Percentiles rank a stretch among this genome's conserved stretches.
phyloP scores from a whole-genome alignment of 176 grass and related monocot species.

The Aegilops bicornis region DNA sequence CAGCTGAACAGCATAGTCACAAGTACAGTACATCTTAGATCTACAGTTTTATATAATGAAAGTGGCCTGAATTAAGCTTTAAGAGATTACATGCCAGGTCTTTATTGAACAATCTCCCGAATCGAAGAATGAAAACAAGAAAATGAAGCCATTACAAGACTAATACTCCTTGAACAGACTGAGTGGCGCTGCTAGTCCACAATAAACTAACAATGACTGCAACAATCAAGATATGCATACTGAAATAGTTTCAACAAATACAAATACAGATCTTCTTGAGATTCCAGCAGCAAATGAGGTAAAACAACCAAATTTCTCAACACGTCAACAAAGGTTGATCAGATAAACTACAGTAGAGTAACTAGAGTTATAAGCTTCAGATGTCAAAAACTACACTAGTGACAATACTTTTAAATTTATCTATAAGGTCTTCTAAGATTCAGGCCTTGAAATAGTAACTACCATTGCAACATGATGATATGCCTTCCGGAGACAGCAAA shows the following conservation, averaged over 20 bases:
- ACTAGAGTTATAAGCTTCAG: neutral
- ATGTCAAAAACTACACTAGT: neutral
- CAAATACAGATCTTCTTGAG: neutral
- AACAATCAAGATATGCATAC: neutral
- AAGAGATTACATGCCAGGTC: neutral
- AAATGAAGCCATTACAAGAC: conserved; percentile 1
- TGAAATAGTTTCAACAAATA: neutral
- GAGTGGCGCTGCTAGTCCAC: neutral
- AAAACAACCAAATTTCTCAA: neutral
- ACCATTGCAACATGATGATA: neutral
- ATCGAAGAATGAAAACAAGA: neutral
- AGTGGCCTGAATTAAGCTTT: neutral
- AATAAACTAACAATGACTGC: neutral
- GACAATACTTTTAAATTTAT: conserved; percentile 6
- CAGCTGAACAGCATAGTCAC: neutral
- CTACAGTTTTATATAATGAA: conserved; percentile 17
- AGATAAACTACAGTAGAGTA: neutral
- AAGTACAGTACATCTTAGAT: neutral
- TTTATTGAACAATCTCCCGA: neutral
- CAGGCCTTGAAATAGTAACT: neutral
- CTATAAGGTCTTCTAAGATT: conserved; percentile 7
- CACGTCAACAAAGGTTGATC: neutral
- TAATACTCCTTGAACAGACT: neutral
- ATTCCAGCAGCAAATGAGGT: neutral
- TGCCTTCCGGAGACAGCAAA: conserved; percentile 11